These are phyloP conservation scores for Cutaneotrichosporon sp. DNA, from an alignment of 1,284 basidiomycete species.

Conservation along the genomic window DNA sequence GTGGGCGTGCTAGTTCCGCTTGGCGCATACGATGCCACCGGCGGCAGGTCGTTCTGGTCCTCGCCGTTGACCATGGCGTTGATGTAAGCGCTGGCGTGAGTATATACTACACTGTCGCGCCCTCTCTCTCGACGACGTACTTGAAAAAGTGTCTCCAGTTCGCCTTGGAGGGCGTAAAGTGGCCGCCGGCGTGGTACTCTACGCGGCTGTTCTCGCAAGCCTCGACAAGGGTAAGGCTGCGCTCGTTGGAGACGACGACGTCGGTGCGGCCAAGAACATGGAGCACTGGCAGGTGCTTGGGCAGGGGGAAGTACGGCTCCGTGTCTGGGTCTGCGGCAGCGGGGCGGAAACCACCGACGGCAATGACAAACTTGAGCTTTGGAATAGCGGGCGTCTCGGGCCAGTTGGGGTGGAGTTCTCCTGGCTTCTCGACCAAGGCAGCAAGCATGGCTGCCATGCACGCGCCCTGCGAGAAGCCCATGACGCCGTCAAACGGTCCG, in stretches of 20 bases:
- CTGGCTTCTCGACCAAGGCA: constrained; percentile 59
- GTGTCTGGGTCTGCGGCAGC: constrained; percentile 48
- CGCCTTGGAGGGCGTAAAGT: constrained; percentile 46
- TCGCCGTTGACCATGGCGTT: constrained; percentile 41
- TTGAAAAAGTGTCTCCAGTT: constrained; percentile 48
- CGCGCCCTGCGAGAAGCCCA: constrained; percentile 82
- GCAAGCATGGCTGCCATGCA: constrained; percentile 68
- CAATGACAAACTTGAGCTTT: constrained; percentile 62
- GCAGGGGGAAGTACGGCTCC: constrained; percentile 49
- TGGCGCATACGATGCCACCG: constrained; percentile 35
- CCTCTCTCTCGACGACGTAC: constrained; percentile 21
- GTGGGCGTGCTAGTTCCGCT: constrained; percentile 26
- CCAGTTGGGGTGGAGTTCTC: constrained; percentile 58
- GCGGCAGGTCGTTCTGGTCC: constrained; percentile 37
- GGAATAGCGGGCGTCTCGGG: constrained; percentile 58
- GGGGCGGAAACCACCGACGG: constrained; percentile 50
- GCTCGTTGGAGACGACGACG: constrained; percentile 68
- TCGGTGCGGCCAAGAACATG: constrained; percentile 77
- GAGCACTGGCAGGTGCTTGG: constrained; percentile 61
- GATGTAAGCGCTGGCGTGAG: constrained; percentile 41
- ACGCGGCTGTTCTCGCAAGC: constrained; percentile 51
- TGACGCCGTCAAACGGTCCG: constrained; percentile 58
- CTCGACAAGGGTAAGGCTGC: constrained; percentile 59
- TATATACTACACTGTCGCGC: neutral
- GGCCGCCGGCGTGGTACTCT: constrained; percentile 49